Evolutionary conservation across 2,329 filamentous ascomycete genomes (phyloP), one percentile per base, ranked within the genome.

Genomic region (Pseudodiploospora longispora): DNA sequence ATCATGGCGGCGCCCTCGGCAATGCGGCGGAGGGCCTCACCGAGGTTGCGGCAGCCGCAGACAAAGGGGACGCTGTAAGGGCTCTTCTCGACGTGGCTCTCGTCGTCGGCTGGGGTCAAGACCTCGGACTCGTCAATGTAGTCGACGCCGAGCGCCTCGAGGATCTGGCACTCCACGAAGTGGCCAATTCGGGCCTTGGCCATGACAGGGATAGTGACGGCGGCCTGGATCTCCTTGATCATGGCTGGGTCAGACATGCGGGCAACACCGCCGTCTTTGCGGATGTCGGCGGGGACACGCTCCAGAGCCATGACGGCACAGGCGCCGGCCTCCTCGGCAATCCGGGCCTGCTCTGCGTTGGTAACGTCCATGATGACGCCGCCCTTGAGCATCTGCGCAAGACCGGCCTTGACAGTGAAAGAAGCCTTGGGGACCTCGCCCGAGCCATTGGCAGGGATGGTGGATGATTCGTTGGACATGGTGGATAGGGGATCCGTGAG

Each of bases 351-450:
- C 61, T 87, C 85, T 28, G 89, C 87, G 65, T 91, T 87, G 51
- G 94, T 88, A 47, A 97, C 93, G 68, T 98, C 93, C 93, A 98
- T 98, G 69, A 98, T 98, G 53, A 98, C 93, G 59, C 93, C 93
- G 63, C 93, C 93, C 76, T 97, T 96, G 69, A 97, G 75, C 93
- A 98, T 98, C 68, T 95, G 86, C 27, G 93, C 93, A 52, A 98
- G 75, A 47, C 91, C 93, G 43, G 88, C 85, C 78, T 98, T 98
- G 76, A 96, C 83, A 55, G 83, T 83, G 68, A 96, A 95, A 66
- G 80, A 75, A 53, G 68, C 59, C 51, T 66, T 70, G 54, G 68
- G 66, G 39, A 59, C 57, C 54, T 68, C 63, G 45, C 52, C 56
- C 42, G 57, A 43, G 28, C 47, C 36, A 46, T 52, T 59, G 45